Base-by-base conservation (phyloP, 352 stramenopile species). In the Peronosclerospora sorghi region DNA sequence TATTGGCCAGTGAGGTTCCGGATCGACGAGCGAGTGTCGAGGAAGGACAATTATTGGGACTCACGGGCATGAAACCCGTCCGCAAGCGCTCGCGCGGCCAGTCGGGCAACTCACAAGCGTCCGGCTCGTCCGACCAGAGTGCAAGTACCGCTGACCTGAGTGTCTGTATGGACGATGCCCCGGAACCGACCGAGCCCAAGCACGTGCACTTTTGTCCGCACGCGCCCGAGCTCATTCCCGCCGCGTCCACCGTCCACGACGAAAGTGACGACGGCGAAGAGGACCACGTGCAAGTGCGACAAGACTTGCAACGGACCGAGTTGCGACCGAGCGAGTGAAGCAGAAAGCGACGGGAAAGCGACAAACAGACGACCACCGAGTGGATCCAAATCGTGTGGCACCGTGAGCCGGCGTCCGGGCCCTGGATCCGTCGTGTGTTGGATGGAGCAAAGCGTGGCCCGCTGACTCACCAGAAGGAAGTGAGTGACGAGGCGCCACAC, bases 21-120 rank as follows among this genome's bases (percentile, higher is more conserved):
- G 57, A 65, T 36, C 30, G 49, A 42, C 42, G 43, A 56, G 45
- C 51, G 27, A 68, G 48, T 34, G 60, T 53, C 3, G 64, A 78
- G 23, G 62, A 57, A 7, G 48, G 62, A 36, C 57, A 56, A 43
- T 32, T 62, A 6, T 27, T 66, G 30, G 40, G 51, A 41, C 57
- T 77, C 18, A 37, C 44, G 30, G 58, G 53, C 1, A 28, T 67
- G 51, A 37, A 46, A 36, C 37, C 49, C 23, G 24, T 67, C 14
- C 51, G 62, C 9, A 83, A 78, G 45, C 69, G 67, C 3, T 75
- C 70, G 21, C 59, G 65, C 19, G 67, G 65, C 15, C 51, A 80
- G 45, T 78, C 62, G 37, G 61, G 59, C 14, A 78, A 75, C 43
- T 78, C 66, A 10, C 55, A 73, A 37, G 58, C 66, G 10, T 82